Conservation (phyloP, 345 rosid genomes). For the Eucalyptus marginata region DNA sequence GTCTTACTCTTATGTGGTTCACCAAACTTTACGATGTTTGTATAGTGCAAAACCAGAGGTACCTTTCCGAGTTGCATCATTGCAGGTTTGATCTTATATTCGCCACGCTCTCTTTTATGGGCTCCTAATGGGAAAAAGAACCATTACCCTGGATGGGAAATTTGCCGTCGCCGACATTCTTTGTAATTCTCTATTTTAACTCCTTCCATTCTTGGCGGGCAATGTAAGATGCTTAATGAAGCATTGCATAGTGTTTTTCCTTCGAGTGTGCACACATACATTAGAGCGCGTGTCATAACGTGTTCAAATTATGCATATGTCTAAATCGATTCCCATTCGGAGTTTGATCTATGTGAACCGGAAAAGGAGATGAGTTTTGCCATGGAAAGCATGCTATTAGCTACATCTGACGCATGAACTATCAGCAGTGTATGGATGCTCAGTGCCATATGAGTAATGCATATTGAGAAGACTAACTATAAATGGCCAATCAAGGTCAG, state of each 20-base stretch:
- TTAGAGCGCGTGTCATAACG: not conserved
- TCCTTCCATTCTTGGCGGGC: not conserved
- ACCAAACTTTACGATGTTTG: not conserved
- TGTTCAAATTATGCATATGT: not conserved
- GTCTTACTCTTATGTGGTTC: not conserved
- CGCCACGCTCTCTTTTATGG: not conserved
- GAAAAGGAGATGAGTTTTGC: not conserved
- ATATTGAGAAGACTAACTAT: not conserved
- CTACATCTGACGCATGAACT: not conserved
- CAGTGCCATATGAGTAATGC: not conserved
- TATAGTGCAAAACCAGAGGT: not conserved
- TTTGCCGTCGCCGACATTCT: not conserved
- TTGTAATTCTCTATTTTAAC: not conserved
- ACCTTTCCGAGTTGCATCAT: not conserved
- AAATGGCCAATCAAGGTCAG: not conserved
- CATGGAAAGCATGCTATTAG: not conserved
- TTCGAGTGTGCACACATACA: not conserved
- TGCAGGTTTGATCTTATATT: not conserved
- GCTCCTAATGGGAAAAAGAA: not conserved
- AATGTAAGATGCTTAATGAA: not conserved
- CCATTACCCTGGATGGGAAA: not conserved
- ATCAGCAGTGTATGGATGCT: not conserved
- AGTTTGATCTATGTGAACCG: not conserved
- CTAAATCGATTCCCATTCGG: not conserved
- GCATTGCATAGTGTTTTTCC: not conserved